Evolutionary conservation across 768 basidiomycete species (phyloP).

Genomic region (Boletales sp.): DNA sequence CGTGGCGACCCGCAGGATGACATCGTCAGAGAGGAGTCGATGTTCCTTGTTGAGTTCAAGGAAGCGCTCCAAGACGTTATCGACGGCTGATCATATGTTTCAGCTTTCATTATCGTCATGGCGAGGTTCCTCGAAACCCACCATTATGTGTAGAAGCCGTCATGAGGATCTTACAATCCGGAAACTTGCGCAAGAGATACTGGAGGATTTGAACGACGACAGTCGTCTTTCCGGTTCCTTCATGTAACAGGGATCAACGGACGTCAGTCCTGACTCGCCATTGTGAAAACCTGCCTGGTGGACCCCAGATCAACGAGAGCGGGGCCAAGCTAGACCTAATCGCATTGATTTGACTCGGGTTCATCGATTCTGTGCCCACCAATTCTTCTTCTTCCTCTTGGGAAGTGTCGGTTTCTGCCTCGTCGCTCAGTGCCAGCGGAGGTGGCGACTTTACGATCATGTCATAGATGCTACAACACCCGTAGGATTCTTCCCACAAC

Average conservation of each 20-base stretch:
- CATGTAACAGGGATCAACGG: neutral
- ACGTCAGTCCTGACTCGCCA: neutral
- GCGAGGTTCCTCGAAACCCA: slow-evolving; percentile 12
- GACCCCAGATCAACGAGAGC: slow-evolving; percentile 65
- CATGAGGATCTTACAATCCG: slow-evolving; percentile 54
- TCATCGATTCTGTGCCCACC: slow-evolving; percentile 32
- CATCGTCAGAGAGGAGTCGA: slow-evolving; percentile 46
- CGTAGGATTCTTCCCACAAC: slow-evolving; percentile 40
- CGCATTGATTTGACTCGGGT: slow-evolving; percentile 53
- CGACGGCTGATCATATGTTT: slow-evolving; percentile 47
- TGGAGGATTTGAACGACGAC: slow-evolving; percentile 61
- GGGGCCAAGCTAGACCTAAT: slow-evolving; percentile 41
- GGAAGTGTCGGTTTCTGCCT: neutral
- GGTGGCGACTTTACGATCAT: slow-evolving; percentile 38
- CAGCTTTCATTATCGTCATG: neutral
- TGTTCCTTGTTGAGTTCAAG: slow-evolving; percentile 42
- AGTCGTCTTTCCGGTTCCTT: slow-evolving; percentile 71
- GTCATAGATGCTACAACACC: slow-evolving; percentile 48
- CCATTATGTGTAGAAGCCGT: slow-evolving; percentile 72
- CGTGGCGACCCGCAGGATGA: slow-evolving; percentile 66
- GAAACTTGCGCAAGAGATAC: slow-evolving; percentile 33
- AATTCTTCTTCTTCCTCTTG: slow-evolving; percentile 14
- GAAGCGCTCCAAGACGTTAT: slow-evolving; percentile 67
- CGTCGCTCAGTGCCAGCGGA: slow-evolving; percentile 14
- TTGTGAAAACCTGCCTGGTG: slow-evolving; percentile 43